A percentile compares a stretch with the other conserved stretches of the same genome.
Conservation (phyloP, 371 early-diverging fungal genomes). For the Mortierella sp. region DNA sequence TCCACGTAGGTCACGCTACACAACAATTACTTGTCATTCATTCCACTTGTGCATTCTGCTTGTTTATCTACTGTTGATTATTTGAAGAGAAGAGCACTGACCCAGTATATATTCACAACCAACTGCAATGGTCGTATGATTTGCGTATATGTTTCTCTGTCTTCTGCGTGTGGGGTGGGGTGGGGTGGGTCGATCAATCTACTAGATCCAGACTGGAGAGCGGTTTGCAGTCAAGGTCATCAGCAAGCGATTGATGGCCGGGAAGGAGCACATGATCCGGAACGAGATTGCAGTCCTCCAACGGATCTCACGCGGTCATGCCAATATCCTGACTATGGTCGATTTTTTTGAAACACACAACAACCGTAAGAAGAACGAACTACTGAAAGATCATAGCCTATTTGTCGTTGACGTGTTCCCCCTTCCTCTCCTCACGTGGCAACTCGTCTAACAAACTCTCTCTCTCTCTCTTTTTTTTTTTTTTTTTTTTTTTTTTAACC, state of each 20-base stretch:
- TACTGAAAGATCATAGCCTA: too few relatives aligned
- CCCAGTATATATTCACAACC: neutral
- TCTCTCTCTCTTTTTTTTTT: neutral
- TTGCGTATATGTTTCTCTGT: too few relatives aligned
- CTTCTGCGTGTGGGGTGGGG: too few relatives aligned
- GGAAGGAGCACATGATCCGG: conserved; percentile 89
- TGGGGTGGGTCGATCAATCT: neutral
- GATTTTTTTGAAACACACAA: conserved; percentile 94
- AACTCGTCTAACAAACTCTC: neutral
- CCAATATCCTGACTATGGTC: conserved; percentile 85
- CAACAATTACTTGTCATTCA: too few relatives aligned
- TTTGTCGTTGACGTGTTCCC: too few relatives aligned
- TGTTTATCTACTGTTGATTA: too few relatives aligned
- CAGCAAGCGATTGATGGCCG: conserved; percentile 89
- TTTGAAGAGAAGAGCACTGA: neutral
- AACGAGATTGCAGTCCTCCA: conserved; percentile 90
- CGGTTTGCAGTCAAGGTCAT: conserved; percentile 93
- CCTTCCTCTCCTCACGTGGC: too few relatives aligned
- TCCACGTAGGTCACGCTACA: too few relatives aligned
- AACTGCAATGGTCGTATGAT: neutral
- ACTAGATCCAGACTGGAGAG: conserved; percentile 85
- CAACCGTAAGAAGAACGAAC: conserved; percentile 70
- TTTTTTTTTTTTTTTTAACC: conserved; percentile 12
- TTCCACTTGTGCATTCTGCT: too few relatives aligned
- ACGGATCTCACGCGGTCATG: conserved; percentile 86